phyloP scores from a whole-genome alignment of 2,329 filamentous ascomycete genomes.

The Cryphonectria carpinicola region DNA sequence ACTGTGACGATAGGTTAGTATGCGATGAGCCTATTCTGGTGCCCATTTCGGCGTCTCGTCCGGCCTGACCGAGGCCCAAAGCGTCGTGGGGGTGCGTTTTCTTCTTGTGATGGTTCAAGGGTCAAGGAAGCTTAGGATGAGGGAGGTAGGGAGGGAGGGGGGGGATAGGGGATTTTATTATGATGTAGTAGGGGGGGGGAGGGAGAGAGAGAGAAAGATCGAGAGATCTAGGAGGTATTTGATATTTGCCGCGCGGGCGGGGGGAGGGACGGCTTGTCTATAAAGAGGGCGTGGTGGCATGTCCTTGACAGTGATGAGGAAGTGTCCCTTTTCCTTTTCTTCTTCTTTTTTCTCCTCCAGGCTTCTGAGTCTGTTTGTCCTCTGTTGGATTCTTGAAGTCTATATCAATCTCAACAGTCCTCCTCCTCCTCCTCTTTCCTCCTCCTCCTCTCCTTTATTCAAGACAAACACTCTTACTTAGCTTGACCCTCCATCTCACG shows the following conservation, averaged over 20 bases:
- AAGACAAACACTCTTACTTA: slow-evolving; percentile 4
- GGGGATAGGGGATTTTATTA: background rate
- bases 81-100: background rate
- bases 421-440: background rate
- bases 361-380: background rate
- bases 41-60: background rate
- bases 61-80: slow-evolving; percentile 5
- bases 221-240: background rate
- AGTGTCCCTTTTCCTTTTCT: background rate
- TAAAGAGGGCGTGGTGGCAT: background rate
- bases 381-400: background rate
- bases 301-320: background rate
- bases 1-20: background rate
- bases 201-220: too few species aligned
- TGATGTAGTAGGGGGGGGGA: background rate
- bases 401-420: too few species aligned
- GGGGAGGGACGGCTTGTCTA: background rate
- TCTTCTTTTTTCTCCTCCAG: background rate
- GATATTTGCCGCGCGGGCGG: background rate
- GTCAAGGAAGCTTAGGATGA: background rate
- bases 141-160: background rate
- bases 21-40: slow-evolving; percentile 15
- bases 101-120: background rate
- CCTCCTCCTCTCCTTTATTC: background rate
- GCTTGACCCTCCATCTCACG: background rate